Evolutionary conservation across 768 basidiomycete genomes (phyloP).

Genomic region (Suillus lakei): DNA sequence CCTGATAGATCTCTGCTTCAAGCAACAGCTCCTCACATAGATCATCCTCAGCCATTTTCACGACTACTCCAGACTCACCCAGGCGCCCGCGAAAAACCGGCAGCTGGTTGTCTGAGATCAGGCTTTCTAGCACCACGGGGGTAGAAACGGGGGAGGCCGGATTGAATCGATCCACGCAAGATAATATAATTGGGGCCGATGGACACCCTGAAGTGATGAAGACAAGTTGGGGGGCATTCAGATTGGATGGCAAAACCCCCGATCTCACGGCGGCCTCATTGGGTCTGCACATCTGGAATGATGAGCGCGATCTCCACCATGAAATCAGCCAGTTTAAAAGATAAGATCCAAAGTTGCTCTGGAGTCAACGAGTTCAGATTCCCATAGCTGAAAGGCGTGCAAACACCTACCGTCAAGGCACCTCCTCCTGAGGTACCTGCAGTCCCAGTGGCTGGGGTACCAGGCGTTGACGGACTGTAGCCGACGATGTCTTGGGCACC

Average conservation of each 20-base stretch:
- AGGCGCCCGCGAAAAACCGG: neutral
- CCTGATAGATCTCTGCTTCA: neutral
- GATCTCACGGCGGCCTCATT: neutral
- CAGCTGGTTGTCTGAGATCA: neutral
- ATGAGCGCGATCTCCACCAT: no score
- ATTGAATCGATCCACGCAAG: neutral
- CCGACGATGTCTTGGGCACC: no score
- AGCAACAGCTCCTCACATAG: neutral
- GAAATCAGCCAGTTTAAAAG: no score
- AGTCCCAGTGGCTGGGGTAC: no score
- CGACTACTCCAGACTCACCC: neutral
- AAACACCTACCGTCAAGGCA: no score
- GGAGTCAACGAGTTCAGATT: no score
- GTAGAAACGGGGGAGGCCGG: neutral
- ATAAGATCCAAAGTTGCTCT: no score
- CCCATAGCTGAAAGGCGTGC: no score
- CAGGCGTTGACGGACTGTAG: no score
- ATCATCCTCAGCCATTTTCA: neutral
- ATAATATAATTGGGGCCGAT: neutral
- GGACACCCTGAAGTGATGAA: neutral
- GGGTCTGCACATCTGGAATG: neutral
- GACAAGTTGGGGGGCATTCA: neutral
- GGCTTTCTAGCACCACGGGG: neutral
- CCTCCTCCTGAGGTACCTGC: no score
- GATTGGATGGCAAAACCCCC: neutral